phyloP scores from a whole-genome alignment of 2,329 filamentous ascomycete genomes.

The Nigrograna mackinnonii region DNA sequence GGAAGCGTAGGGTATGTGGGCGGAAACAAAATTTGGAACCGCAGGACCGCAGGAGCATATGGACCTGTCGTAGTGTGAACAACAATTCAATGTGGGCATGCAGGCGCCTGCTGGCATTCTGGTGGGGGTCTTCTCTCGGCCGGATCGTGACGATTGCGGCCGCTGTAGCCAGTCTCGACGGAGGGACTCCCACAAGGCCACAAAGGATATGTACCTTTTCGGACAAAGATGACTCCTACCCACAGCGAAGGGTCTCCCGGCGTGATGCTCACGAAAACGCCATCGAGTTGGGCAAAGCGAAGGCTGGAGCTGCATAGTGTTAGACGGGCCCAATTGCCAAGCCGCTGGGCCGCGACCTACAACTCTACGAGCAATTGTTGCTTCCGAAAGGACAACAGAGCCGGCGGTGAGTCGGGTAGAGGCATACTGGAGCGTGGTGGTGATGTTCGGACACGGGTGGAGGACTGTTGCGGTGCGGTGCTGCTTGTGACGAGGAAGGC shows the following conservation, averaged over 20 bases:
- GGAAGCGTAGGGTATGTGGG: slow-evolving; percentile 76
- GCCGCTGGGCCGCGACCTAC: slow-evolving; percentile 53
- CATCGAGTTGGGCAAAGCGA: slow-evolving; percentile 80
- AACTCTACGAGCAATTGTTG: slow-evolving; percentile 83
- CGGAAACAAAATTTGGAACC: slow-evolving; percentile 89
- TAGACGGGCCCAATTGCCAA: slow-evolving; percentile 25
- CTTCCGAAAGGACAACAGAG: slow-evolving; percentile 60
- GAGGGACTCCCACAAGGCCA: too few relatives aligned
- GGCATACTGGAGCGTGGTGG: slow-evolving; percentile 20
- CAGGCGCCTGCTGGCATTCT: too few relatives aligned
- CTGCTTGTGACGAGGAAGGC: background rate
- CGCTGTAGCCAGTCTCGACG: too few relatives aligned
- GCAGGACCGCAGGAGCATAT: slow-evolving; percentile 83
- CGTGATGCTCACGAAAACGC: slow-evolving; percentile 83
- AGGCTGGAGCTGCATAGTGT: slow-evolving; percentile 68
- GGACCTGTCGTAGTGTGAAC: slow-evolving; percentile 65
- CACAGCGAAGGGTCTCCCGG: slow-evolving; percentile 81
- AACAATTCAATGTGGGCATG: slow-evolving; percentile 8
- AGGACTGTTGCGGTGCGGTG: background rate
- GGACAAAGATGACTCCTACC: slow-evolving; percentile 90
- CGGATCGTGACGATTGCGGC: too few relatives aligned
- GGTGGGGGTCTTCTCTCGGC: too few relatives aligned
- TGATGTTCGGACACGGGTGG: slow-evolving; percentile 1
- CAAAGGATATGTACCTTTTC: slow-evolving; percentile 66
- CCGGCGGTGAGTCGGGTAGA: slow-evolving; percentile 22